These are phyloP conservation scores for Hamamelis virginiana DNA, from an alignment of 164 flowering plant genomes.

Conservation along the genomic window DNA sequence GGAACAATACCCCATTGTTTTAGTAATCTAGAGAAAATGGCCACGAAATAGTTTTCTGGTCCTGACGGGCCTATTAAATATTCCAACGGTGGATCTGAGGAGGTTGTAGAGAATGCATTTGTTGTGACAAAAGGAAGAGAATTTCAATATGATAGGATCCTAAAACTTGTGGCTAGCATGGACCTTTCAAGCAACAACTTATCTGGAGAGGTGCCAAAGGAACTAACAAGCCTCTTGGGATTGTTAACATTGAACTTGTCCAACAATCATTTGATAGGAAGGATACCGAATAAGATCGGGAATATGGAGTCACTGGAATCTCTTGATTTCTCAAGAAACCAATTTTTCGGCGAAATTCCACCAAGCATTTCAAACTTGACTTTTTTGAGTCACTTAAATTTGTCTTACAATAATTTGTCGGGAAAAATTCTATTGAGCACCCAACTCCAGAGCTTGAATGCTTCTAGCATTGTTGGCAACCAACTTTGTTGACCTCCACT, in stretches of 20 bases:
- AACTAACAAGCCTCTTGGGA: constrained; percentile 18
- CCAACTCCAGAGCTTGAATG: constrained; percentile 7
- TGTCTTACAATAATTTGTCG: constrained; percentile 34
- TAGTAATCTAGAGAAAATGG: constrained; percentile 24
- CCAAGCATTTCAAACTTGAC: constrained; percentile 15
- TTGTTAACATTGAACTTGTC: constrained; percentile 30
- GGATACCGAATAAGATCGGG: constrained; percentile 13
- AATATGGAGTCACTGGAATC: constrained; percentile 14
- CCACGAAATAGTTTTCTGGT: neutral
- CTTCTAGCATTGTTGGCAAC: neutral
- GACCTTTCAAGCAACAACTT: constrained; percentile 36
- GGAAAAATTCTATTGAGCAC: constrained; percentile 22
- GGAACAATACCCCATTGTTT: constrained; percentile 36
- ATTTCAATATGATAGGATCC: constrained; percentile 3
- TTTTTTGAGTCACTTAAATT: constrained; percentile 24
- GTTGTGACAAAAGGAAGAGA: constrained; percentile 19
- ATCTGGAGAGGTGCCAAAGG: constrained; percentile 28
- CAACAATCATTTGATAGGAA: constrained; percentile 27
- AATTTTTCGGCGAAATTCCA: constrained; percentile 28
- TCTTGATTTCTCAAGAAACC: constrained; percentile 31
- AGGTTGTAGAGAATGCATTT: neutral
- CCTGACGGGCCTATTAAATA: no score
- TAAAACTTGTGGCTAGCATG: constrained; percentile 9
- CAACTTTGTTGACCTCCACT: constrained; percentile 18
- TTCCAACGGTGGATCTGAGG: no score